These are phyloP conservation scores for Monarda citriodora DNA, from an alignment of 305 asterid species.

Conservation along the genomic window DNA sequence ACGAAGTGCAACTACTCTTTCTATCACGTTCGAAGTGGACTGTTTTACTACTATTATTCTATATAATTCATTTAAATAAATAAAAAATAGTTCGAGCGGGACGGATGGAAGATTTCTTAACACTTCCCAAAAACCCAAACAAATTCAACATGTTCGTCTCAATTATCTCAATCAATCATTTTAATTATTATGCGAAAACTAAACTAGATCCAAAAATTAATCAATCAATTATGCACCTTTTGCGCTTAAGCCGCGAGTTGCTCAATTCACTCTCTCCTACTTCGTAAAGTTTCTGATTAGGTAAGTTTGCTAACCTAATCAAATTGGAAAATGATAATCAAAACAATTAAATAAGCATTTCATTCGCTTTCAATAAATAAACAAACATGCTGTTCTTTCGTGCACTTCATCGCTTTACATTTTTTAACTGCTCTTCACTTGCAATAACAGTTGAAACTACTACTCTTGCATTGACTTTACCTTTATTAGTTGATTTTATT, in stretches of 20 bases:
- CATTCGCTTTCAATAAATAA: too few species aligned
- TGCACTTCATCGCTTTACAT: not conserved
- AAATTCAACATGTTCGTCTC: not conserved
- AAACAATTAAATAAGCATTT: not conserved
- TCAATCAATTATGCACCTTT: not conserved
- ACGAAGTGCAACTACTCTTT: too few species aligned
- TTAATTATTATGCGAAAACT: too few species aligned
- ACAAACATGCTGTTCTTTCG: not conserved
- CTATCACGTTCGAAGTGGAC: too few species aligned
- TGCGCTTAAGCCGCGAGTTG: too few species aligned
- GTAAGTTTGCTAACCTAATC: constrained; percentile 1
- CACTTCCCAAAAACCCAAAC: too few species aligned
- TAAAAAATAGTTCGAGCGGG: too few species aligned
- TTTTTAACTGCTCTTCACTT: not conserved
- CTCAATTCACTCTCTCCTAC: too few species aligned
- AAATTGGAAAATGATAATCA: not conserved
- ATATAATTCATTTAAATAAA: too few species aligned
- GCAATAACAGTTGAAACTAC: constrained; percentile 4
- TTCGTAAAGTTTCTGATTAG: not conserved
- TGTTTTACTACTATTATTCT: too few species aligned
- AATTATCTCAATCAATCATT: not conserved
- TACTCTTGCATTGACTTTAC: not conserved
- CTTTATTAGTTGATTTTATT: not conserved
- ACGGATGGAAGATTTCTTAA: too few species aligned
- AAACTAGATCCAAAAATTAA: too few species aligned